Evolutionary conservation across 1,139 yeast genomes (phyloP).

Genomic region (Pichia sp.): DNA sequence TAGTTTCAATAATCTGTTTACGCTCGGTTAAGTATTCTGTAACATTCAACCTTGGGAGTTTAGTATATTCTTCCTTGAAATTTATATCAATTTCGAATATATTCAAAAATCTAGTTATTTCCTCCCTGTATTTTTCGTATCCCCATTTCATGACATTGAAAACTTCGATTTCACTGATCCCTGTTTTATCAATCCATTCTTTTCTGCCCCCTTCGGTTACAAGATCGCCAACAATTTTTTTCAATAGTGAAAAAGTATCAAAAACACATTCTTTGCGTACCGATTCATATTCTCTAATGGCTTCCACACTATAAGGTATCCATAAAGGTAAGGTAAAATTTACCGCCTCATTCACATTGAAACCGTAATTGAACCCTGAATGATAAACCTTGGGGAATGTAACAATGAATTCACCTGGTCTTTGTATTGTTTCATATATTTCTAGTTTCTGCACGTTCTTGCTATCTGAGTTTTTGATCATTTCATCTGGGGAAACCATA

Average conservation of each 20-base stretch:
- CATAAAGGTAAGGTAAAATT: conserved; percentile 67
- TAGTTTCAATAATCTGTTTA: neutral
- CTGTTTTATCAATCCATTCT: conserved; percentile 9
- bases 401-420: conserved; percentile 69
- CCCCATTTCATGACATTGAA: conserved; percentile 5
- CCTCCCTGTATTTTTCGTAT: conserved; percentile 6
- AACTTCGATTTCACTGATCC: conserved; percentile 1
- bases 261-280: conserved; percentile 54
- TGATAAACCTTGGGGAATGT: conserved; percentile 76
- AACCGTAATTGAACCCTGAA: conserved; percentile 74
- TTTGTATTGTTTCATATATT: conserved; percentile 65
- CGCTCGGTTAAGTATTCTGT: conserved; percentile 4
- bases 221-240: conserved; percentile 19
- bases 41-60: neutral
- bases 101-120: conserved; percentile 1
- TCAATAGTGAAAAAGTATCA: conserved; percentile 26
- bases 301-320: conserved; percentile 54
- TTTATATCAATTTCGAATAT: neutral
- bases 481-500: conserved; percentile 53
- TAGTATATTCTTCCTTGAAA: neutral
- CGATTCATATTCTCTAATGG: conserved; percentile 46
- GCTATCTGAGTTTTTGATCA: conserved; percentile 24
- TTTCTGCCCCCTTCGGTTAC: conserved; percentile 3
- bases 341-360: conserved; percentile 73
- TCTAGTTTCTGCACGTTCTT: conserved; percentile 33